Conservation (phyloP, 805 yeast genomes). For the Nakazawaea populi region DNA sequence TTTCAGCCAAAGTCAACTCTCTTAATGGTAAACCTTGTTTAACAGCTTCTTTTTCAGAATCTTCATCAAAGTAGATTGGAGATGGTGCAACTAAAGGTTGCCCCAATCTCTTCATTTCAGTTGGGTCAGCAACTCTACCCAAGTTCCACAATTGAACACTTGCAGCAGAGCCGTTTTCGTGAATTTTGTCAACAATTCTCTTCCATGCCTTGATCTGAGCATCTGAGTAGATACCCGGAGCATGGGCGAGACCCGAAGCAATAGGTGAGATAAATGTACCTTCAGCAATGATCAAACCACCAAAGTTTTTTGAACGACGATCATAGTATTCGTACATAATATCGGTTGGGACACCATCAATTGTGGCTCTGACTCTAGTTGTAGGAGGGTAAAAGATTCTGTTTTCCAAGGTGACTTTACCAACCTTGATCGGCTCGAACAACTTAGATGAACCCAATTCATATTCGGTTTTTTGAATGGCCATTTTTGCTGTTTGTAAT, state of each 20-base stretch:
- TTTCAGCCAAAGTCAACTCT: not conserved
- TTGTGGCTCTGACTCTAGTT: conserved; percentile 15
- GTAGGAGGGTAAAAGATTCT: conserved; percentile 23
- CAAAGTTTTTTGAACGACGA: conserved; percentile 42
- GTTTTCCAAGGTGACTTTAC: conserved; percentile 29
- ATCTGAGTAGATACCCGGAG: conserved; percentile 41
- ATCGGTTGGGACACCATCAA: conserved; percentile 33
- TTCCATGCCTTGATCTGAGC: conserved; percentile 34
- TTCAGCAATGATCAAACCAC: conserved; percentile 37
- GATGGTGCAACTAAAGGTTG: conserved; percentile 38
- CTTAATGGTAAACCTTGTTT: conserved; percentile 14
- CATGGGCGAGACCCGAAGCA: conserved; percentile 23
- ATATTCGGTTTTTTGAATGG: not conserved
- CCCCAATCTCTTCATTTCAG: conserved; percentile 30
- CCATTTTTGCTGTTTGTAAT: not conserved
- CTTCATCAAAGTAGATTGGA: conserved; percentile 22
- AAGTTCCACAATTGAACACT: conserved; percentile 42
- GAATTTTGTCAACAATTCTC: conserved; percentile 35
- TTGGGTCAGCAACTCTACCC: conserved; percentile 24
- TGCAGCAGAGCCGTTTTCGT: conserved; percentile 35
- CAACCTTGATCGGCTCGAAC: conserved; percentile 41
- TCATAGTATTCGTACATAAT: conserved; percentile 40
- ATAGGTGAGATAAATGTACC: conserved; percentile 6
- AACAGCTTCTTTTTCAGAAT: conserved; percentile 10
- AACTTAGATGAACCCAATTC: conserved; percentile 13